Base-by-base conservation (phyloP, 2,329 filamentous ascomycete species). In the Fusarium citri region DNA sequence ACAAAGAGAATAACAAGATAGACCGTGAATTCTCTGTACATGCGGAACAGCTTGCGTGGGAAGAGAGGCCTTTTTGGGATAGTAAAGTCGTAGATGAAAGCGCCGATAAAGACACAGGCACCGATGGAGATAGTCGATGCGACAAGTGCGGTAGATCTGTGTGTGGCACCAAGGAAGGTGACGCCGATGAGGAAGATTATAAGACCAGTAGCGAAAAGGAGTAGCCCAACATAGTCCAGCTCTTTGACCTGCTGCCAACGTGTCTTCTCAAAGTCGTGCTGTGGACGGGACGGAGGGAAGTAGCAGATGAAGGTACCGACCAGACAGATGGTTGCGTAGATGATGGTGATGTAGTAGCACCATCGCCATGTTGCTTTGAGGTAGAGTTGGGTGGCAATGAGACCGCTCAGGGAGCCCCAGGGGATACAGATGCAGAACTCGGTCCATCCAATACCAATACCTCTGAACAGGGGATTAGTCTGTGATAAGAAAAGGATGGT, bases 221-320 rank as follows among this genome's bases (percentile, higher is more conserved):
- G 10, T 4, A 63, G 59, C 14, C 59, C 59, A 8, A 63, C 23
- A 5, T 63, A 63, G 41, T 63, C 59, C 6, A 63, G 31, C 15
- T 62, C 59, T 5, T 63, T 63, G 0, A 63, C 31, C n/a, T 63
- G 59, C n/a, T 63, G 47, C 59, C 59, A 63, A 4, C 59, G 59
- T 8, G 59, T 63, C 34, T 45, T 63, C 12, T 63, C 59, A 9
- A 55, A 63, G 41, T 63, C 59, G 6, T 63, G 58, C 3, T 63
- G 59, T 3, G 59, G 59, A 0, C 59, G 47, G 8, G 59, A 63
- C 1, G 59, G 59, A 5, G 59, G 59, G 6, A 63, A 63, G 26
- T 63, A 63, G 58, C 58, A 63, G 16, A 55, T 28, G 7, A 63
- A 63, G 2, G 58, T 63, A 8, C 59, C 59, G 9, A 55, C 3